These are phyloP conservation scores for Starmerella riodocensis DNA, from an alignment of 805 yeast species.

Conservation along the genomic window DNA sequence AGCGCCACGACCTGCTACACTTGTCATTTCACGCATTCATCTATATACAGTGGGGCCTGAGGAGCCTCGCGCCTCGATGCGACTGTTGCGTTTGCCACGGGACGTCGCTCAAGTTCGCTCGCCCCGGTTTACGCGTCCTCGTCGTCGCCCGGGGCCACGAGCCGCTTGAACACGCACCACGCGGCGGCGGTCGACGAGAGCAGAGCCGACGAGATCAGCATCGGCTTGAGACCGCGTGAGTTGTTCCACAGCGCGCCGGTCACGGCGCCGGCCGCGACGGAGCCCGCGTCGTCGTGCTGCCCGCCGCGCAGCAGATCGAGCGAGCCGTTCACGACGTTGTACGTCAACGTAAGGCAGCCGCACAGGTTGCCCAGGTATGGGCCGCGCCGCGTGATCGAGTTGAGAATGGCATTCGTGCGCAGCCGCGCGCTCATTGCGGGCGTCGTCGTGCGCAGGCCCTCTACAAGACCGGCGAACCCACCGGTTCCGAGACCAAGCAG, in stretches of 20 bases:
- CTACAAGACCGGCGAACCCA: slow-evolving; percentile 76
- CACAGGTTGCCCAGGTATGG: slow-evolving; percentile 92
- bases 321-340: slow-evolving; percentile 69
- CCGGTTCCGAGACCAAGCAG: slow-evolving; percentile 72
- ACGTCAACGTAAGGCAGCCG: slow-evolving; percentile 82
- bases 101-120: no score
- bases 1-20: no score
- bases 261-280: slow-evolving; percentile 77
- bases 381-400: slow-evolving; percentile 88
- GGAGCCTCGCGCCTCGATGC: no score
- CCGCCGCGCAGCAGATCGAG: slow-evolving; percentile 67
- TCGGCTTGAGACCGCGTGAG: slow-evolving; percentile 71
- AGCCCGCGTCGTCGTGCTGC: slow-evolving; percentile 73
- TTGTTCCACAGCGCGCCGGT: slow-evolving; percentile 87
- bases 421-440: slow-evolving; percentile 64
- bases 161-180: slow-evolving; percentile 72
- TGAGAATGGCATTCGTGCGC: slow-evolving; percentile 76
- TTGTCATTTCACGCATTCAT: no score
- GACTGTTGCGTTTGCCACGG: no score
- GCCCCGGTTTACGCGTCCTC: no score
- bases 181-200: slow-evolving; percentile 83
- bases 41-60: not conserved
- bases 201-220: slow-evolving; percentile 73
- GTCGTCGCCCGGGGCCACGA: slow-evolving; percentile 21
- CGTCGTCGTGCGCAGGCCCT: slow-evolving; percentile 71